Base-by-base conservation (phyloP, 306 rosid species). In the Dicorynia guianensis region DNA sequence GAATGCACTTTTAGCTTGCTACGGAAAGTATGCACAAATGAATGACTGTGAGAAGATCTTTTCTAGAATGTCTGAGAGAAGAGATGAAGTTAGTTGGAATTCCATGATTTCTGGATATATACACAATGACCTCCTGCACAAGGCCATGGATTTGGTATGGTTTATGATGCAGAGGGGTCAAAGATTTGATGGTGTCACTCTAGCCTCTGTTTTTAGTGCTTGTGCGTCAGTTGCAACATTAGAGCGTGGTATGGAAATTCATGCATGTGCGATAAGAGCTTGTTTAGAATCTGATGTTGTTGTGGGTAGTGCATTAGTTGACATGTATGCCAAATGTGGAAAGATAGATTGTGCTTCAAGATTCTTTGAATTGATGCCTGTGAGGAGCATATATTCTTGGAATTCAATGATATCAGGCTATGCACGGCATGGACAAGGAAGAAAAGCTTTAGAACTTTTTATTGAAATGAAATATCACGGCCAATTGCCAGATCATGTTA, bases 281-380 rank as follows among this genome's bases (percentile, higher is more conserved):
- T 85, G 86, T 82, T 85, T 93, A 71, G 96, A 91, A 76, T 77
- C 82, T 49, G 97, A 93, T 81, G 82, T 93, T 57, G 96, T 91
- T 53, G 90, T 91, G 30, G 98, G 98, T 50, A 91, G 98, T 84
- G 97, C 98, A 68, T 83, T 93, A 0, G 84, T 91, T 39, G 97
- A 91, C 85, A 91, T 93, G 98, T 93, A 93, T 72, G 84, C 96
- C 46, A 93, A 93, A 84, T 93, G 98, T 61, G 98, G 98, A 79
- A 85, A 85, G 77, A 65, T 93, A 76, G 93, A 88, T 76, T 93
- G 91, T 75, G 97, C 98, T 67, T 88, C 96, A n/a, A 89, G 88
- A 72, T 93, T 93, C 80, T 93, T 93, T 47, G 83, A 89, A 36
- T 78, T 76, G 81, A 93, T 93, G 98, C 90, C 96, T 3, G 8